Base-by-base conservation (phyloP, 306 rosid species). In the Phaseolus lunatus region DNA sequence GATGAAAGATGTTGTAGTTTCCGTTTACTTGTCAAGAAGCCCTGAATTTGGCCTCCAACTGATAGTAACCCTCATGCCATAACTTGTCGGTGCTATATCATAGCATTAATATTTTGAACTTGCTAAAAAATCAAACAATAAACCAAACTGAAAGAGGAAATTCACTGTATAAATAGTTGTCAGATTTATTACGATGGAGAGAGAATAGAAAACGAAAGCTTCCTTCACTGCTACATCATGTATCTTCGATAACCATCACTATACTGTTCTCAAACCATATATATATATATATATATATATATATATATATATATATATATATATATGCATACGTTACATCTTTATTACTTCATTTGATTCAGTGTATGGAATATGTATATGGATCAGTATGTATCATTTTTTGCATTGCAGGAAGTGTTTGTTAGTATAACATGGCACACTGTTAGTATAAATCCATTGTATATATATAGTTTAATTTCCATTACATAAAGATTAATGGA, bases 21-120 rank as follows among this genome's bases (percentile, higher is more conserved):
- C 7, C 7, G 35, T 31, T 31, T 58, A 73, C 58, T 26, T 26
- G 57, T 73, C 68, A 43, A 59, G 22, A 61, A 59, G 20, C 70
- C 53, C 44, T 75, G 37, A 75, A 75, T 48, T 75, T 47, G 15
- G 59, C 29, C 24, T 10, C 43, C 67, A 24, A 23, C 35, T 22
- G 20, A 8, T 44, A 3, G 33, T 20, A 9, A 66, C n/a, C 27
- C 53, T 66, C 20, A 37, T 65, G 35, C 26, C 22, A 22, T 9
- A 33, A 65, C n/a, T 3, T 52, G 72, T 52, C 57, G 63, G 67
- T 37, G 80, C 58, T 39, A 31, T 64, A 35, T 24, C 1, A 24
- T 62, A 33, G 3, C 68, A 62, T n/a, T 35, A 1, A n/a, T 33
- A 62, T 33, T 62, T 62, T 62, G 0, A 63, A n/a, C 44, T 31